Evolutionary conservation across 139 green algal genomes (phyloP).

Genomic region (Pleodorina starrii): DNA sequence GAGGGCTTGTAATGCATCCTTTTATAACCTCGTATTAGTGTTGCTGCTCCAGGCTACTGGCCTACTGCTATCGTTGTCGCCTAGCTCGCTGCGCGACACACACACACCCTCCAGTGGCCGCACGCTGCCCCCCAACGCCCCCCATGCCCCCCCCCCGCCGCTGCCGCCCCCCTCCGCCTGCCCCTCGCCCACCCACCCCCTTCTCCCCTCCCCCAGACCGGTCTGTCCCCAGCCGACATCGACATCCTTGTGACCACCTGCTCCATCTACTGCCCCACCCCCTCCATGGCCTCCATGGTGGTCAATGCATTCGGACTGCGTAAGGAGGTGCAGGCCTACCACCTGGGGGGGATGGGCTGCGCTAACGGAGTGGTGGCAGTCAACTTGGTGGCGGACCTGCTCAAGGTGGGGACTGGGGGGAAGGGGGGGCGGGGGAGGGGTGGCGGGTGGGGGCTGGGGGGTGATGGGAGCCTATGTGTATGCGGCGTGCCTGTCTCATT

Average conservation of each 20-base stretch:
- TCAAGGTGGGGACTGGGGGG: conserved; percentile 53
- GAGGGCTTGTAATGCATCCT: too few relatives aligned
- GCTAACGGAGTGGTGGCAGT: conserved; percentile 83
- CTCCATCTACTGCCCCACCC: conserved; percentile 87
- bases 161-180: too few relatives aligned
- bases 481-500: not conserved
- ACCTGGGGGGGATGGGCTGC: conserved; percentile 87
- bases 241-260: conserved; percentile 74
- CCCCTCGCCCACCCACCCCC: not conserved
- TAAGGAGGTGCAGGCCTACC: conserved; percentile 65
- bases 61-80: too few relatives aligned
- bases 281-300: conserved; percentile 84
- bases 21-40: too few relatives aligned
- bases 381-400: conserved; percentile 80
- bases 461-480: not conserved
- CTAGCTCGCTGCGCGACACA: too few relatives aligned
- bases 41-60: too few relatives aligned
- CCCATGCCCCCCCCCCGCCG: too few relatives aligned
- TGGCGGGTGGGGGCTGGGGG: not conserved
- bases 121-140: too few relatives aligned
- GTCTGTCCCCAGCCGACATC: conserved; percentile 62
- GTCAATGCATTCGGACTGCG: conserved; percentile 84
- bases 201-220: conserved; percentile 38
- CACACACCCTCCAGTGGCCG: too few relatives aligned
- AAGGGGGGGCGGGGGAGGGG: not conserved